These are phyloP conservation scores for Fusarium tuaranense DNA, from an alignment of 2,329 filamentous ascomycete genomes.

Conservation along the genomic window DNA sequence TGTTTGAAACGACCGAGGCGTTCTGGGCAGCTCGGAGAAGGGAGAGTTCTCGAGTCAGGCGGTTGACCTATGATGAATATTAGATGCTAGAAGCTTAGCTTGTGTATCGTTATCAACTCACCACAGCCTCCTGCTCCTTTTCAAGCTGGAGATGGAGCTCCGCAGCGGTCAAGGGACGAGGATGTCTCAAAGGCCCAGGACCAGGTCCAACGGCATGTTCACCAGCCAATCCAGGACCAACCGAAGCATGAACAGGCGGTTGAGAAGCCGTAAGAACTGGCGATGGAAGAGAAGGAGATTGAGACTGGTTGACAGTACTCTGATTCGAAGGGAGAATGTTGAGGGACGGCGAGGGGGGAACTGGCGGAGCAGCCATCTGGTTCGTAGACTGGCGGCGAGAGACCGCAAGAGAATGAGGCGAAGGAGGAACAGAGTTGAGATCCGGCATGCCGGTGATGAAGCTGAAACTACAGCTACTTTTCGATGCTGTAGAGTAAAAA, in stretches of 20 bases:
- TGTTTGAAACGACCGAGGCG: constrained; percentile 73
- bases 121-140: constrained; percentile 94
- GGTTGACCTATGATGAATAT: constrained; percentile 76
- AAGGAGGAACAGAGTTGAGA: constrained; percentile 67
- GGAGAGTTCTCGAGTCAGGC: constrained; percentile 88
- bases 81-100: not conserved
- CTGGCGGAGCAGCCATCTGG: constrained; percentile 57
- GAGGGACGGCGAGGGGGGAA: constrained; percentile 56
- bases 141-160: constrained; percentile 92
- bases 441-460: constrained; percentile 59
- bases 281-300: constrained; percentile 49
- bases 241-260: constrained; percentile 36
- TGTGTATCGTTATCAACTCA: constrained; percentile 54
- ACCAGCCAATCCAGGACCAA: constrained; percentile 45
- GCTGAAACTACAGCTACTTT: not conserved
- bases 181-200: constrained; percentile 84
- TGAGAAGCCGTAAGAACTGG: constrained; percentile 47
- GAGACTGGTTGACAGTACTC: constrained; percentile 58
- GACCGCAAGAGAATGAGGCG: constrained; percentile 57
- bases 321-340: constrained; percentile 71
- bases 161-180: constrained; percentile 86
- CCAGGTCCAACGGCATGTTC: constrained; percentile 64
- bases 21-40: constrained; percentile 80
- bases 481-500: not conserved
- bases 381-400: constrained; percentile 59